Percentiles rank a stretch among this genome's conserved stretches.
Conservation (phyloP, 2,329 filamentous ascomycete genomes). For the Teratosphaeria zuluensis region DNA sequence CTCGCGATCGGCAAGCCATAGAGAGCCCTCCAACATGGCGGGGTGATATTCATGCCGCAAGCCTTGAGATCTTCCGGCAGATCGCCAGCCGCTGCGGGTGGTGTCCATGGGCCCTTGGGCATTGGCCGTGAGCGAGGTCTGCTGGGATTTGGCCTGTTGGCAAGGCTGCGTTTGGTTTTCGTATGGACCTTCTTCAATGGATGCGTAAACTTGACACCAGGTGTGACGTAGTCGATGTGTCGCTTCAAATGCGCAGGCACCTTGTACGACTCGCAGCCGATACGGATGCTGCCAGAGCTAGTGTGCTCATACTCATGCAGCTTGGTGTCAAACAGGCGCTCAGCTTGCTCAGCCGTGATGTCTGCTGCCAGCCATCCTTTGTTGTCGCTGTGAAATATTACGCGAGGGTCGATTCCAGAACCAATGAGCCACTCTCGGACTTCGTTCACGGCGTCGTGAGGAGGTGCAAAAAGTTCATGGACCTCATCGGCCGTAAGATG, state of each 20-base stretch:
- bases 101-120: neutral
- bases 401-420: constrained; percentile 15
- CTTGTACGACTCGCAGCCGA: constrained; percentile 1
- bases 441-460: constrained; percentile 19
- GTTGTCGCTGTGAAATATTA: constrained; percentile 1
- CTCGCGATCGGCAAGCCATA: neutral
- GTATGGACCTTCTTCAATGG: neutral
- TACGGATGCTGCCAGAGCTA: neutral
- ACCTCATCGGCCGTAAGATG: constrained; percentile 27
- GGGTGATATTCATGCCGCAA: constrained; percentile 1
- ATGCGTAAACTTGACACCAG: neutral
- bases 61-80: neutral
- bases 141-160: neutral
- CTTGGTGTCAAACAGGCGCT: neutral
- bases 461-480: constrained; percentile 30
- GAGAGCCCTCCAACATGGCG: neutral
- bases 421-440: constrained; percentile 29
- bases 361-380: constrained; percentile 1
- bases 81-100: neutral
- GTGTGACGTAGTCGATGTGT: constrained; percentile 1
- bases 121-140: neutral
- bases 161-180: neutral
- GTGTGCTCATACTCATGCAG: constrained; percentile 1
- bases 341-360: neutral
- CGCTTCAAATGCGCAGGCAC: neutral